phyloP scores from a whole-genome alignment of 2,329 filamentous ascomycete genomes.

The Triangularia setosa region DNA sequence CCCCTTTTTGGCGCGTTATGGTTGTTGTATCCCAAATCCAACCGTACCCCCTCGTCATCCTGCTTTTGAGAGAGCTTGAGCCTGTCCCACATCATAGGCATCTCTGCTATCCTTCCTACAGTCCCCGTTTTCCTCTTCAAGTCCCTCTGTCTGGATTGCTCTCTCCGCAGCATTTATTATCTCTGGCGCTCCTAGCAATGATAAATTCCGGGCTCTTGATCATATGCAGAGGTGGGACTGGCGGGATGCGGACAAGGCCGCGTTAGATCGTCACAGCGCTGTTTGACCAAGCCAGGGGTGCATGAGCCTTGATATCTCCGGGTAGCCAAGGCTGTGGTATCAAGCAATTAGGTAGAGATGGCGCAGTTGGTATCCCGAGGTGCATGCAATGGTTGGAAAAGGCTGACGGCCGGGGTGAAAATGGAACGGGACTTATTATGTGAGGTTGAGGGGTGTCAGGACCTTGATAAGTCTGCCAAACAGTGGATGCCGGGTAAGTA shows the following conservation, averaged over 20 bases:
- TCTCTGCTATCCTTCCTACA: background rate
- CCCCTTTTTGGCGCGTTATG: background rate
- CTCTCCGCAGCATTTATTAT: constrained; percentile 11
- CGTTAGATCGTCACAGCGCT: constrained; percentile 25
- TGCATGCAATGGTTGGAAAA: background rate
- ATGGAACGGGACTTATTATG: background rate
- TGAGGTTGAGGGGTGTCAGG: constrained; percentile 8
- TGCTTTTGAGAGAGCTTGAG: constrained; percentile 29
- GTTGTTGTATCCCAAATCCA: constrained; percentile 20
- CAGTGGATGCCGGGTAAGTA: constrained; percentile 11
- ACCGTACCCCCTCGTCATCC: constrained; percentile 23
- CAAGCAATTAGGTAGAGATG: background rate
- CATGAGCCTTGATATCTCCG: constrained; percentile 17
- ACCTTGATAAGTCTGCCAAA: constrained; percentile 12
- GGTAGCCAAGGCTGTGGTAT: background rate
- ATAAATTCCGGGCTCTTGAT: background rate
- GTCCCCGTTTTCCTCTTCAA: background rate
- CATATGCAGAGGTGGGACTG: constrained; percentile 7
- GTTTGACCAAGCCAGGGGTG: constrained; percentile 19
- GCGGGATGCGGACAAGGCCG: constrained; percentile 5
- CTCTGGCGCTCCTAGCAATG: background rate
- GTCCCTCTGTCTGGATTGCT: constrained; percentile 1
- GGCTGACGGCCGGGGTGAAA: background rate
- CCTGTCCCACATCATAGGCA: constrained; percentile 36
- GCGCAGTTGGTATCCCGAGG: background rate